These are phyloP conservation scores for Agastache rugosa DNA, from an alignment of 257 asterid species.

Conservation along the genomic window DNA sequence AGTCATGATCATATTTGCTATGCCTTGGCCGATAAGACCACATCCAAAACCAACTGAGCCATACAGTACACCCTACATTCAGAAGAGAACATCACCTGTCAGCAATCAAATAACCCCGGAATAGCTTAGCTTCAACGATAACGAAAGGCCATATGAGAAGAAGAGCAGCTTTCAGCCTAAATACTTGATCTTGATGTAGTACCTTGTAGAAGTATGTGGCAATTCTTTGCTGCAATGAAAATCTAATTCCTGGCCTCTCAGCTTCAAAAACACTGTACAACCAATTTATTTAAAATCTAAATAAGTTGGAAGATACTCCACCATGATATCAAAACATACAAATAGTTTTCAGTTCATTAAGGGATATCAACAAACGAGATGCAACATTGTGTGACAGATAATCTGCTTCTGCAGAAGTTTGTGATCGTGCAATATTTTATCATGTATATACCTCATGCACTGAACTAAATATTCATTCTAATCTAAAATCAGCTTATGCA, in stretches of 20 bases:
- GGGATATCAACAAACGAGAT: constrained; percentile 2
- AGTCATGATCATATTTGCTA: constrained; percentile 90
- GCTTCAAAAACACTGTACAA: constrained; percentile 83
- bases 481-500: background rate
- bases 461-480: constrained; percentile 2
- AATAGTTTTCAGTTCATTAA: constrained; percentile 19
- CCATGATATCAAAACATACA: constrained; percentile 8
- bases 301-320: constrained; percentile 4
- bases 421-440: background rate
- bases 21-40: constrained; percentile 95
- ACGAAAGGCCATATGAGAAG: constrained; percentile 5
- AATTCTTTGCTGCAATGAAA: constrained; percentile 78
- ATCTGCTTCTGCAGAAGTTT: background rate
- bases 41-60: constrained; percentile 97
- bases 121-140: constrained; percentile 28
- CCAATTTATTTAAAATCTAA: constrained; percentile 31
- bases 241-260: constrained; percentile 85
- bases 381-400: background rate
- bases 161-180: constrained; percentile 16
- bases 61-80: constrained; percentile 74
- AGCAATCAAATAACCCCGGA: constrained; percentile 16
- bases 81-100: constrained; percentile 32
- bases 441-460: constrained; percentile 13
- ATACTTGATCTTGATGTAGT: constrained; percentile 18
- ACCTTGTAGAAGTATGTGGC: constrained; percentile 96